These are phyloP conservation scores for Penicillium paneum DNA, from an alignment of 2,329 filamentous ascomycete species.

Conservation along the genomic window DNA sequence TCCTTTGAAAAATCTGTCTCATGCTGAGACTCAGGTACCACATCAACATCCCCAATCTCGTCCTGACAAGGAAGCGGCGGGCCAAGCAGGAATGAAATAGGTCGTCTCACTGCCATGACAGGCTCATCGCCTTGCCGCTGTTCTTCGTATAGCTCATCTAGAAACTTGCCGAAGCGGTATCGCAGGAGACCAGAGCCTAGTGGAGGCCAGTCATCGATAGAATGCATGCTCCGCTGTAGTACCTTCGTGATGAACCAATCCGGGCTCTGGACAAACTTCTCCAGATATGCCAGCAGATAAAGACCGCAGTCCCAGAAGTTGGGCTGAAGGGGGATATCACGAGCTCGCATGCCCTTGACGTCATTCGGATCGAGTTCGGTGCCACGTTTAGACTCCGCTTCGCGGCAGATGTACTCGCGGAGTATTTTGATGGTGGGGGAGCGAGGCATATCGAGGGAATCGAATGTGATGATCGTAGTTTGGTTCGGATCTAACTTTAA, in stretches of 20 bases:
- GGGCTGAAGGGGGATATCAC: slow-evolving; percentile 70
- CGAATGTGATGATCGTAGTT: slow-evolving; percentile 77
- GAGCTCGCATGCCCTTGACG: slow-evolving; percentile 65
- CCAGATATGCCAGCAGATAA: slow-evolving; percentile 78
- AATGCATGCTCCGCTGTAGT: slow-evolving; percentile 62
- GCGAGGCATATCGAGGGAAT: slow-evolving; percentile 72
- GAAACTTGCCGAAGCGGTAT: slow-evolving; percentile 60
- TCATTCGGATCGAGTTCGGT: slow-evolving; percentile 46
- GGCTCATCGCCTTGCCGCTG: slow-evolving; percentile 47
- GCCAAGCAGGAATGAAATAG: slow-evolving; percentile 34
- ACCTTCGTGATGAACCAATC: slow-evolving; percentile 66
- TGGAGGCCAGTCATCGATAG: slow-evolving; percentile 53
- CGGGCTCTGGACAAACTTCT: slow-evolving; percentile 75
- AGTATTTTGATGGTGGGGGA: slow-evolving; percentile 63
- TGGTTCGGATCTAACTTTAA: slow-evolving; percentile 50
- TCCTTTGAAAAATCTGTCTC: neutral
- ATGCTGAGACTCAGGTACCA: neutral
- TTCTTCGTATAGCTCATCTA: slow-evolving; percentile 61
- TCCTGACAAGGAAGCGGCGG: slow-evolving; percentile 1
- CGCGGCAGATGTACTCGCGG: slow-evolving; percentile 72
- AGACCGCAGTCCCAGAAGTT: slow-evolving; percentile 90
- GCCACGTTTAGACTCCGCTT: slow-evolving; percentile 64
- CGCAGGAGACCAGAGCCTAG: slow-evolving; percentile 60
- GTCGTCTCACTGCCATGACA: slow-evolving; percentile 28
- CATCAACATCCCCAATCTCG: neutral